Base-by-base conservation (phyloP, 2,329 filamentous ascomycete species). In the Chlorencoelia australis region DNA sequence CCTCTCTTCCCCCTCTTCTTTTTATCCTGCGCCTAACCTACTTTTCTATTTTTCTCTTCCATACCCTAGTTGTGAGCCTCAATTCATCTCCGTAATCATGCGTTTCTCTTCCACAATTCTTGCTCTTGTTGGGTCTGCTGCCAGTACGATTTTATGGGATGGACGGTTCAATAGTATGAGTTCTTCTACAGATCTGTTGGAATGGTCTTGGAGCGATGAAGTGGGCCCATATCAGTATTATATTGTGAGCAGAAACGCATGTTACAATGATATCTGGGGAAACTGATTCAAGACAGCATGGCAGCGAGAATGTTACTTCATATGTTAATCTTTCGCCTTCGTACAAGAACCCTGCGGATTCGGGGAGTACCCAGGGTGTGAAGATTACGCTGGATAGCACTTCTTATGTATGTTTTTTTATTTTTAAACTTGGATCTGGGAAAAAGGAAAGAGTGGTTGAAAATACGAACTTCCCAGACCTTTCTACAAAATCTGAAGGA, bases 221-320 rank as follows among this genome's bases (percentile, higher is more conserved):
- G 73, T 80, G 49, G 75, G 75, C 1, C 69, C 75, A 0, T 85
- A 81, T 60, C 79, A 84, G 58, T 84, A 80, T 65, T 84, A 84
- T 62, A 83, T 83, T 54, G 51, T 51, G 33, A 34, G 48, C 39
- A 22, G 14, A 5, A 9, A 26, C 17, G 10, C 18, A 21, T 7
- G 19, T 33, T n/a, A 5, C n/a, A n/a, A 10, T 33, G 17, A 7
- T 8, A 5, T 13, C 6, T 2, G 16, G 9, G n/a, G 14, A 32
- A 20, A 15, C 41, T 42, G 30, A 48, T 25, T 8, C 14, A 15
- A n/a, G 14, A 13, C 19, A 55, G 52, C 80, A 85, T 61, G 81
- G 80, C 22, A 61, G 63, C 4, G 68, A 65, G 7, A 17, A 39
- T 3, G 39, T 53, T 10, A 41, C 41, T 7, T 49, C 58, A 42